Evolutionary conservation across 2,329 filamentous ascomycete species (phyloP).

Genomic region (Colletotrichum magnum): DNA sequence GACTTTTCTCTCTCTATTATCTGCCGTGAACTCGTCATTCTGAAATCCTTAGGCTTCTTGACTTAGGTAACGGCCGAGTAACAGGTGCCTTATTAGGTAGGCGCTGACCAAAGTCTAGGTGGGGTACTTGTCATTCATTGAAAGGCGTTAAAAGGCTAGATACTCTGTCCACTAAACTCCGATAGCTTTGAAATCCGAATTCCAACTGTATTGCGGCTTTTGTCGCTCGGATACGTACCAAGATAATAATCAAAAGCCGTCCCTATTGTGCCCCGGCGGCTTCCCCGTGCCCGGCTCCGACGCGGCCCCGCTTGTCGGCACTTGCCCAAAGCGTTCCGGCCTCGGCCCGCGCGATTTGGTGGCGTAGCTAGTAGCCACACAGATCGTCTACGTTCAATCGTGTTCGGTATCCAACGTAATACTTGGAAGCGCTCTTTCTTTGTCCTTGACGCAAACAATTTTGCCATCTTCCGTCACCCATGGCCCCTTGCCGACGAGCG

Average conservation of each 20-base stretch:
- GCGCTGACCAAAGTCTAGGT: no score
- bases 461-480: conserved; percentile 9
- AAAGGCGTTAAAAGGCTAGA: no score
- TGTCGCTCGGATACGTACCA: background rate
- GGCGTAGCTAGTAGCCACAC: background rate
- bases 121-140: no score
- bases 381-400: background rate
- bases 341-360: conserved; percentile 6
- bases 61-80: no score
- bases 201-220: background rate
- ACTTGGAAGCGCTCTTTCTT: background rate
- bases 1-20: no score
- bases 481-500: background rate
- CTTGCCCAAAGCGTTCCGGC: conserved; percentile 1
- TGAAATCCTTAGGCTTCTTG: no score
- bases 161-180: no score
- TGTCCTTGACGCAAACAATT: conserved; percentile 20
- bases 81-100: no score
- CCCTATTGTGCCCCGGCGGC: background rate
- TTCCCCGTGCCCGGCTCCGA: background rate
- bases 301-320: conserved; percentile 4
- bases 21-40: no score
- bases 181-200: no score
- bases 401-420: background rate
- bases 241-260: background rate